A percentile compares a stretch with the other conserved stretches of the same genome.
Evolutionary conservation across 179 eudicot species (phyloP).

Genomic region (Beta lomatogona): DNA sequence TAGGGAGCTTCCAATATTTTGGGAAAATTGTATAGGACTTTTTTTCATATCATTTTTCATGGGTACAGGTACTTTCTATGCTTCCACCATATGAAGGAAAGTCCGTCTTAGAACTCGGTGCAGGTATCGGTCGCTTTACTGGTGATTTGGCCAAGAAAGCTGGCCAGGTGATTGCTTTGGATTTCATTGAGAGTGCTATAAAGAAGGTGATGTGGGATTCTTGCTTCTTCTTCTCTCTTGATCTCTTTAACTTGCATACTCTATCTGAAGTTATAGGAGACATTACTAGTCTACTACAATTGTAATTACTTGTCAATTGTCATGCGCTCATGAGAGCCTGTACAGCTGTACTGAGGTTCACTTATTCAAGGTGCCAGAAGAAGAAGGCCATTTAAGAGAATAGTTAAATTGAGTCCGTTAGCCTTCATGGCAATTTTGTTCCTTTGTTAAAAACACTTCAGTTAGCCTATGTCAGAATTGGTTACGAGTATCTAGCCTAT

Average conservation of each 20-base stretch:
- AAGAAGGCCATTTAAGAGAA: no score
- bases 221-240: not conserved
- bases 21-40: not conserved
- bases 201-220: constrained; percentile 58
- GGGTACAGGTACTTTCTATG: constrained; percentile 63
- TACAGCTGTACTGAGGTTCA: no score
- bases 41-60: not conserved
- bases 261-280: not conserved
- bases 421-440: no score
- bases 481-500: no score
- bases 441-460: no score
- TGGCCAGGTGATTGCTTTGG: constrained; percentile 73
- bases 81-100: constrained; percentile 91
- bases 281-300: not conserved
- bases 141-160: constrained; percentile 85
- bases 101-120: constrained; percentile 88
- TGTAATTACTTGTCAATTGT: not conserved
- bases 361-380: no score
- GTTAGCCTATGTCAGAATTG: no score
- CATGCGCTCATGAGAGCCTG: no score
- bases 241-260: not conserved
- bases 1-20: not conserved
- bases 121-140: constrained; percentile 98
- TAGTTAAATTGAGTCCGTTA: no score
- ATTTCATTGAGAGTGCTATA: constrained; percentile 83